Evolutionary conservation across 1,284 basidiomycete genomes (phyloP), one percentile per base, ranked within the genome.

Genomic region (Boletus sp.): DNA sequence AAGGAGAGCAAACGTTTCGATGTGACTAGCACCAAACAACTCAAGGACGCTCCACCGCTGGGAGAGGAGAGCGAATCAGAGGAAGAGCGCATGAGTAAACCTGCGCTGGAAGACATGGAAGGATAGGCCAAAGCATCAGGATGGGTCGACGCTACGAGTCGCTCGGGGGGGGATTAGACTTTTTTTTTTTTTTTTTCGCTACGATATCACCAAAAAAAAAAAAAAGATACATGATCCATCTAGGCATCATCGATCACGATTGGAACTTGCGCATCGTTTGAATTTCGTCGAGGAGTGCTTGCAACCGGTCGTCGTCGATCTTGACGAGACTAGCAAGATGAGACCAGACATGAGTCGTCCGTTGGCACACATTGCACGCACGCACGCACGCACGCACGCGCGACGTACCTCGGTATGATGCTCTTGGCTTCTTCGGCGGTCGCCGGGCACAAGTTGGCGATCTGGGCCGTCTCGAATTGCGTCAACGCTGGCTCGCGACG

Each of bases 341-440:
- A 8, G 20, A 20, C 6, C 4, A 9, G 5, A 25, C 14, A 7
- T 14, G 6, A 26, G 10, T 26, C 25, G 4, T 26, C 25, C n/a
- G n/a, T n/a, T n/a, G n/a, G n/a, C n/a, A n/a, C 25, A 9, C 25
- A 6, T 26, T 26, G 25, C 25, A 5, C 25, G 25, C 25, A 26
- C 25, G n/a, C 8, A n/a, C n/a, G n/a, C n/a, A n/a, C n/a, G n/a
- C n/a, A n/a, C n/a, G n/a, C n/a, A n/a, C n/a, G n/a, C n/a, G 16
- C 5, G n/a, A 38, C 48, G 9, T 48, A 84, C 89, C 91, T 94
- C 5, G 93, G 92, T 44, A 96, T 77, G 46, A 94, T 77, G 58
- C 90, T 92, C 71, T 93, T 94, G 14, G 93, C 88, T 66, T 95
- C 93, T 55, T 95, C 93, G 4, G 89, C 80, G 53, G 86, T 83